phyloP scores from a whole-genome alignment of 495 filamentous ascomycete genomes.

The Cercophora samala region DNA sequence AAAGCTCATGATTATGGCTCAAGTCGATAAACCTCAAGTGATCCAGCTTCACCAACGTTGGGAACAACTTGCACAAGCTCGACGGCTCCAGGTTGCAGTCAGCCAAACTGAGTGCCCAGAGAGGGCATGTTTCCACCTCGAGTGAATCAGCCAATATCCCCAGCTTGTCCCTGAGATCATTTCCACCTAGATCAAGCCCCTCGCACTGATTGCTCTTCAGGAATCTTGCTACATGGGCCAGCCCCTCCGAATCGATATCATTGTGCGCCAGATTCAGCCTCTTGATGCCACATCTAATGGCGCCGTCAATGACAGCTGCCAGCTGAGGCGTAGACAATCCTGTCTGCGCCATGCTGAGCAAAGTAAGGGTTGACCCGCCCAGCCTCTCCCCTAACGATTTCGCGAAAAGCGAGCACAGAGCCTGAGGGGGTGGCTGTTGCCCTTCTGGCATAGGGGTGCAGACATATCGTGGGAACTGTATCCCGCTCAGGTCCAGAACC shows the following conservation, averaged over 20 bases:
- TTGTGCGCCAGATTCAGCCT: slow-evolving; percentile 83
- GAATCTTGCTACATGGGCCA: slow-evolving; percentile 73
- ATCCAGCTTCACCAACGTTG: slow-evolving; percentile 65
- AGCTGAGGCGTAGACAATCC: slow-evolving; percentile 67
- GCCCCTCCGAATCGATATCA: slow-evolving; percentile 63
- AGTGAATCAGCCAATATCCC: slow-evolving; percentile 62
- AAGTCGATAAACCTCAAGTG: slow-evolving; percentile 86
- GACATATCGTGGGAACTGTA: slow-evolving; percentile 64
- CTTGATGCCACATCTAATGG: slow-evolving; percentile 67
- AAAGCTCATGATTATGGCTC: slow-evolving; percentile 81
- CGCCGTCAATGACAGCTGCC: slow-evolving; percentile 68
- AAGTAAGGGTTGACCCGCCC: slow-evolving; percentile 70
- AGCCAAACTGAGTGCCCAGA: slow-evolving; percentile 82
- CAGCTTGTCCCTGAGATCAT: slow-evolving; percentile 68
- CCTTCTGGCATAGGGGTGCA: slow-evolving; percentile 2
- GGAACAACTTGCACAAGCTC: slow-evolving; percentile 71
- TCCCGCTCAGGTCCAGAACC: slow-evolving; percentile 78
- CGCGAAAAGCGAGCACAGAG: slow-evolving; percentile 53
- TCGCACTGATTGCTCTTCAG: slow-evolving; percentile 72
- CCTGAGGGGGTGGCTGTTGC: slow-evolving; percentile 22
- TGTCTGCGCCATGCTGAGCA: slow-evolving; percentile 80
- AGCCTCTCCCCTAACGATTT: slow-evolving; percentile 74
- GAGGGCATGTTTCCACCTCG: slow-evolving; percentile 52
- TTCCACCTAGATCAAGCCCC: slow-evolving; percentile 92
- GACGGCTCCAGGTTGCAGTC: slow-evolving; percentile 76